These are phyloP conservation scores for Xanthoparmelia taractica DNA, from an alignment of 495 filamentous ascomycete genomes.

Conservation along the genomic window DNA sequence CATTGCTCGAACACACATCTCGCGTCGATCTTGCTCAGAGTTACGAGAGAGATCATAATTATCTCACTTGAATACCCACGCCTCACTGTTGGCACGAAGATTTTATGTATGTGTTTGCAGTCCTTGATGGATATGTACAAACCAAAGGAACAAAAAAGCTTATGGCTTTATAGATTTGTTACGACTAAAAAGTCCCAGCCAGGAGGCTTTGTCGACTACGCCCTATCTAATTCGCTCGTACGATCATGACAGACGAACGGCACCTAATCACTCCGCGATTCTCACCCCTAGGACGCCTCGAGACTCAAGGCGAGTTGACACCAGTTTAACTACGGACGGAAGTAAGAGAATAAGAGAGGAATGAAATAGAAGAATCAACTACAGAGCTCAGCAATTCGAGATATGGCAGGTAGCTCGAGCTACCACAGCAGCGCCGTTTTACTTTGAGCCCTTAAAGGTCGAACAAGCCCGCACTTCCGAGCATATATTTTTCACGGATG, in stretches of 20 bases:
- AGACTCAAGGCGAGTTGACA: not conserved
- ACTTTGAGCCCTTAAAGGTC: constrained; percentile 20
- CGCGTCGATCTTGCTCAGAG: too few species aligned
- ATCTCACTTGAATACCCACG: too few species aligned
- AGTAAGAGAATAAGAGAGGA: not conserved
- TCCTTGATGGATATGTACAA: too few species aligned
- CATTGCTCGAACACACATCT: not conserved
- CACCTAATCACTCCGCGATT: not conserved
- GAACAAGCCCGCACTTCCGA: not conserved
- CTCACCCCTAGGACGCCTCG: not conserved
- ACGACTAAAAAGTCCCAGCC: not conserved
- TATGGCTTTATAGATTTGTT: not conserved
- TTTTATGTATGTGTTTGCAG: too few species aligned
- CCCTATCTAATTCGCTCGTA: constrained; percentile 21
- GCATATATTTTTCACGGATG: constrained; percentile 12
- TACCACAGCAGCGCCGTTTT: constrained; percentile 21
- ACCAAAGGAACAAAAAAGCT: too few species aligned
- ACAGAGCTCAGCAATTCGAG: constrained; percentile 12
- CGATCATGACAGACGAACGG: constrained; percentile 8
- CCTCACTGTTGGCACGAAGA: too few species aligned
- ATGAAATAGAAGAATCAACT: constrained; percentile 7
- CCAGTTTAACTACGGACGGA: not conserved
- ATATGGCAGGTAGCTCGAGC: constrained; percentile 26
- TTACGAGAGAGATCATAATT: too few species aligned
- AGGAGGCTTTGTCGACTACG: not conserved